These are phyloP conservation scores for Mycena galopus DNA, from an alignment of 768 basidiomycete genomes.

Conservation along the genomic window DNA sequence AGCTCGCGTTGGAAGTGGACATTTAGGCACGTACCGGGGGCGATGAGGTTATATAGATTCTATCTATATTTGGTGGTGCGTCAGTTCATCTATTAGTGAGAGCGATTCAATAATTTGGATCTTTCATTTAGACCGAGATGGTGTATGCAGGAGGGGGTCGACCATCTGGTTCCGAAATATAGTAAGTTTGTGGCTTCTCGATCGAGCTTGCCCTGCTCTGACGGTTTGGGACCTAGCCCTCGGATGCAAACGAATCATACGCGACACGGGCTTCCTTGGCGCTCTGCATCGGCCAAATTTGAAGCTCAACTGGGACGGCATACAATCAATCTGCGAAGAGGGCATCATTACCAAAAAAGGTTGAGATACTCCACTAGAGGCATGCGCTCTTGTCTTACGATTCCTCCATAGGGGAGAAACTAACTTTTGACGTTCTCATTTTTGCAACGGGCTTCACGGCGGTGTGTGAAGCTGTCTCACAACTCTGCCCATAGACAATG, in stretches of 20 bases:
- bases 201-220: neutral
- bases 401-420: conserved; percentile 49
- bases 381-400: too few species aligned
- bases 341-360: conserved; percentile 60
- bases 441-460: conserved; percentile 54
- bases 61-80: conserved; percentile 33
- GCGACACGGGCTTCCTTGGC: conserved; percentile 63
- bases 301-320: conserved; percentile 56
- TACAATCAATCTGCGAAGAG: conserved; percentile 53
- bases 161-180: conserved; percentile 62
- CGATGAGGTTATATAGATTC: conserved; percentile 49
- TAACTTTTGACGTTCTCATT: conserved; percentile 56
- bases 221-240: conserved; percentile 49
- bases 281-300: conserved; percentile 62
- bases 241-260: conserved; percentile 68
- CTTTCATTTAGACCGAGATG: conserved; percentile 20
- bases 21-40: conserved; percentile 56
- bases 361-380: too few species aligned
- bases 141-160: conserved; percentile 53
- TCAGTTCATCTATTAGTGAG: neutral
- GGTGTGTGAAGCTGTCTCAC: conserved; percentile 33
- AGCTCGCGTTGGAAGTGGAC: conserved; percentile 52
- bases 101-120: neutral
- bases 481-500: neutral
- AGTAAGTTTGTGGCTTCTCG: conserved; percentile 50